Evolutionary conservation across 2,329 filamentous ascomycete species (phyloP).

Genomic region (Diplodia scrobiculata): DNA sequence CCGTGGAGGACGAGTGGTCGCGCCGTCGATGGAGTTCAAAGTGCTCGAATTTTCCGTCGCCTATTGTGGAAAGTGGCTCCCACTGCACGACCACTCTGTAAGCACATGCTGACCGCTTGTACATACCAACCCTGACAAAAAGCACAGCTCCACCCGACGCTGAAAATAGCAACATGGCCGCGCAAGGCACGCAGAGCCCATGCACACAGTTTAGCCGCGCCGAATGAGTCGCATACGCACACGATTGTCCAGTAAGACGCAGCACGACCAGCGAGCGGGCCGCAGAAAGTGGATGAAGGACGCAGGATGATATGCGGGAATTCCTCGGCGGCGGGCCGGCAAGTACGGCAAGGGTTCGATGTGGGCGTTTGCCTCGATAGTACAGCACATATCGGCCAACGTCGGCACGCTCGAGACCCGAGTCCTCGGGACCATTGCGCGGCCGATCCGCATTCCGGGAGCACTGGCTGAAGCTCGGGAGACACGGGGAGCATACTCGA

Average conservation of each 20-base stretch:
- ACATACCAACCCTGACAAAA: neutral
- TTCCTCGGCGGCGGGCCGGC: constrained; percentile 2
- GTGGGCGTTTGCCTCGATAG: neutral
- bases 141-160: neutral
- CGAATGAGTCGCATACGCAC: neutral
- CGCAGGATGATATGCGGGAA: neutral
- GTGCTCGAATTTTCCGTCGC: too few species aligned
- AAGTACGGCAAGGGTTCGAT: neutral
- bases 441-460: neutral
- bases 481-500: neutral
- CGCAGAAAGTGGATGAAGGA: neutral
- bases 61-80: too few species aligned
- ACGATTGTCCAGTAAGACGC: neutral
- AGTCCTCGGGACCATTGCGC: neutral
- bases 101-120: neutral
- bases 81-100: neutral
- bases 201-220: neutral
- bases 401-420: neutral
- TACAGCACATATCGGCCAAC: neutral
- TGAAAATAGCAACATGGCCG: neutral
- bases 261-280: neutral
- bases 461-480: neutral
- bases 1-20: too few species aligned
- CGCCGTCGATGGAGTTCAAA: too few species aligned
- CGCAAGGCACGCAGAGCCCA: neutral